phyloP scores from a whole-genome alignment of 148 eudicot species.

The Chenopodium suecicum region DNA sequence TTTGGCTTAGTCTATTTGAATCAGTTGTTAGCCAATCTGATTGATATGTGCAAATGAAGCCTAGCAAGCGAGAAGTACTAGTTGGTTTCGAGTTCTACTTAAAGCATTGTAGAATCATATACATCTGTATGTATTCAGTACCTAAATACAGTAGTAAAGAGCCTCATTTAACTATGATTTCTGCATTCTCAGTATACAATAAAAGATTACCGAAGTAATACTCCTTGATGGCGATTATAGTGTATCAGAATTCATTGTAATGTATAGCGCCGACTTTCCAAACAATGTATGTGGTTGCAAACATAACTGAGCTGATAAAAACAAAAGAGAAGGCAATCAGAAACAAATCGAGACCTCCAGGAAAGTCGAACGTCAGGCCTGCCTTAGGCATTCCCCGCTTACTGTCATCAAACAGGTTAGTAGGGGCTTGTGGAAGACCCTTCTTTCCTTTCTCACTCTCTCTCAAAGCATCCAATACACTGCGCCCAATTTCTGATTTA shows the following conservation, averaged over 20 bases:
- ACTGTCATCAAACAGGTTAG: slow-evolving; percentile 77
- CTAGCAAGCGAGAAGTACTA: neutral
- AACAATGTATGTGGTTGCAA: slow-evolving; percentile 81
- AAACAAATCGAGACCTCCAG: slow-evolving; percentile 72
- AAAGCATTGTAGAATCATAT: neutral
- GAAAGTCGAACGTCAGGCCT: slow-evolving; percentile 77
- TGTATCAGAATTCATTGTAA: slow-evolving; percentile 60
- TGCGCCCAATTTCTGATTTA: slow-evolving; percentile 59
- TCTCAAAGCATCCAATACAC: slow-evolving; percentile 68
- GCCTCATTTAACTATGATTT: neutral
- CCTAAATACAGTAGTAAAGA: neutral
- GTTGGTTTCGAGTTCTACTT: neutral
- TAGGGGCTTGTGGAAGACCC: slow-evolving; percentile 97
- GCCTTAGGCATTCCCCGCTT: slow-evolving; percentile 83
- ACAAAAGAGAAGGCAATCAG: slow-evolving; percentile 62
- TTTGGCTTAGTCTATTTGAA: too few relatives aligned
- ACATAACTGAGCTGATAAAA: slow-evolving; percentile 79
- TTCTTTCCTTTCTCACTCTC: slow-evolving; percentile 81
- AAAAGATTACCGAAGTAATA: slow-evolving; percentile 7
- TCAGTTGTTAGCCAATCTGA: too few relatives aligned
- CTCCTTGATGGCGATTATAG: neutral
- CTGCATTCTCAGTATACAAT: neutral
- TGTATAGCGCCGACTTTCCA: slow-evolving; percentile 98
- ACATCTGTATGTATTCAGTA: neutral
- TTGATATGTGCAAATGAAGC: neutral